Percentiles rank a stretch among this genome's conserved stretches.
phyloP scores from a whole-genome alignment of 768 basidiomycete genomes.

The Megacollybia marginata region DNA sequence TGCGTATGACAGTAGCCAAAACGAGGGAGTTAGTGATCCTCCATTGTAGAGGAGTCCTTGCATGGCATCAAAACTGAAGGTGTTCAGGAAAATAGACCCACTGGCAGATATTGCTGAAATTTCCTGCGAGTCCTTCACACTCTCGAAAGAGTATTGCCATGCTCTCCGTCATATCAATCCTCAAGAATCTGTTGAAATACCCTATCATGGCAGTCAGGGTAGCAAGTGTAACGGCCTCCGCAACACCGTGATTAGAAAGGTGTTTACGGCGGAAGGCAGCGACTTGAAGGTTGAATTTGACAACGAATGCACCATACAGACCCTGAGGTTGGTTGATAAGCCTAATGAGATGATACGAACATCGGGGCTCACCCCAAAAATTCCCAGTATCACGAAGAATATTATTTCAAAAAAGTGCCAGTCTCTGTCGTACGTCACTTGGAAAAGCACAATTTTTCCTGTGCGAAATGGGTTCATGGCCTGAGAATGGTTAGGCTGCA shows the following conservation, averaged over 20 bases:
- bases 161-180: slow-evolving; percentile 97
- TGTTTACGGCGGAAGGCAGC: slow-evolving; percentile 93
- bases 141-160: slow-evolving; percentile 93
- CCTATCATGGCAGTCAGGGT: slow-evolving; percentile 86
- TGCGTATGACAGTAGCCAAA: slow-evolving; percentile 85
- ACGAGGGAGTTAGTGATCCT: slow-evolving; percentile 88
- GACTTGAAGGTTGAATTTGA: slow-evolving; percentile 94
- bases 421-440: slow-evolving; percentile 93
- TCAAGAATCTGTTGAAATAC: slow-evolving; percentile 90
- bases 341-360: slow-evolving; percentile 3
- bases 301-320: slow-evolving; percentile 92
- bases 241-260: slow-evolving; percentile 73
- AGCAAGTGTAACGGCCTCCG: slow-evolving; percentile 85
- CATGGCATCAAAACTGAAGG: not conserved
- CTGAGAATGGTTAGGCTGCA: slow-evolving; percentile 28
- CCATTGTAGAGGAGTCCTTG: slow-evolving; percentile 87
- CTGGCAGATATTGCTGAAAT: slow-evolving; percentile 88
- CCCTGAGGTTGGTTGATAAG: slow-evolving; percentile 45
- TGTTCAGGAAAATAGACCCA: slow-evolving; percentile 32
- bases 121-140: slow-evolving; percentile 89
- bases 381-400: slow-evolving; percentile 89
- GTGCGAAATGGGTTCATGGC: slow-evolving; percentile 98
- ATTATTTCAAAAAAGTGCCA: slow-evolving; percentile 99
- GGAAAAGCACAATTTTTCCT: slow-evolving; percentile 95
- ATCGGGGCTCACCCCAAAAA: slow-evolving; percentile 72